A percentile compares a stretch with the other conserved stretches of the same genome.
Evolutionary conservation across 2,329 filamentous ascomycete species (phyloP).

Genomic region (Botrytis sinoallii): DNA sequence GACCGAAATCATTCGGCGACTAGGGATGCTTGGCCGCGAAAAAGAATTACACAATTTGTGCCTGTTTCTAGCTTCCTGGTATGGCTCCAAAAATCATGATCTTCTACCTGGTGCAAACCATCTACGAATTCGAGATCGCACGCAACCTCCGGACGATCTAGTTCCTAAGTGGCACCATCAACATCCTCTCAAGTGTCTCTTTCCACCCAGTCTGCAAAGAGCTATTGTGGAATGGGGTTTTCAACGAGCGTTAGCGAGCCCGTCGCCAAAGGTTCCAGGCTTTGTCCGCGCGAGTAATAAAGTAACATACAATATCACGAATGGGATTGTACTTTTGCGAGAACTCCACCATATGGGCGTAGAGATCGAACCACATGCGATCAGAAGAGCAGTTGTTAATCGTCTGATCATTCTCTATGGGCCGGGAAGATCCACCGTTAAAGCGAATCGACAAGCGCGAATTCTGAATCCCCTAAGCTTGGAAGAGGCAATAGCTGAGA

Average conservation of each 20-base stretch:
- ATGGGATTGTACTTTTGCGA: constrained; percentile 33
- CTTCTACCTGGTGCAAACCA: not conserved
- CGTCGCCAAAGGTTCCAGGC: not conserved
- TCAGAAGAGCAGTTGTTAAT: constrained; percentile 29
- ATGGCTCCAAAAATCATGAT: constrained; percentile 29
- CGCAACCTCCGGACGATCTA: constrained; percentile 21
- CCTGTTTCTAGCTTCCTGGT: constrained; percentile 47
- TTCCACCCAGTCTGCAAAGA: constrained; percentile 43
- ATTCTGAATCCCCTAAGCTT: constrained; percentile 18
- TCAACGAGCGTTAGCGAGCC: constrained; percentile 28
- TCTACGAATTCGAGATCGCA: constrained; percentile 18
- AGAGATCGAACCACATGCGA: constrained; percentile 21
- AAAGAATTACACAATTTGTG: constrained; percentile 50
- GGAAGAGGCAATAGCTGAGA: constrained; percentile 24
- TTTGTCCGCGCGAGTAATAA: not conserved
- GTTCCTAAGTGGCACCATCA: constrained; percentile 27
- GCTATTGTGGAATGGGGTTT: constrained; percentile 52
- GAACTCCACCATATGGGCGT: constrained; percentile 28
- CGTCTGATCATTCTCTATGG: constrained; percentile 34
- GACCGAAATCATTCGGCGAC: constrained; percentile 56
- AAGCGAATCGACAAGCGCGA: constrained; percentile 26
- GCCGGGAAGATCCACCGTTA: constrained; percentile 25
- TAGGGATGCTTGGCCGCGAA: constrained; percentile 55
- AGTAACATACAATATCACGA: constrained; percentile 20
- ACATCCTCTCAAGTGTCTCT: constrained; percentile 43